Conservation (phyloP, 2,329 filamentous ascomycete species). For the Aspergillus sp. region DNA sequence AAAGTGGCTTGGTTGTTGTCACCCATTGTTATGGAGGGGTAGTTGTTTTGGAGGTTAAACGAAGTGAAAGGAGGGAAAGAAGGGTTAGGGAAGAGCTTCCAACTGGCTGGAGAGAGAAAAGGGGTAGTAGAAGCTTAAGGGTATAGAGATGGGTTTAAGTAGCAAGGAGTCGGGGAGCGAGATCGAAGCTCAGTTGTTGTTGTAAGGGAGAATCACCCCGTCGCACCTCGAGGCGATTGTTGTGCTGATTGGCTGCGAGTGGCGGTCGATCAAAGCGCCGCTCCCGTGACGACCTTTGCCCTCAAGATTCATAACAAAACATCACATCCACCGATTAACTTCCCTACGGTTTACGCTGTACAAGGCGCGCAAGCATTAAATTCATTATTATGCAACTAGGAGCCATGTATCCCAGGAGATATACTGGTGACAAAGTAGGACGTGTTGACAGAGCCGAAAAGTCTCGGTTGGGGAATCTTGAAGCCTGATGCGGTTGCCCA, state of each 20-base stretch:
- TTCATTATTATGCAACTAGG: not conserved
- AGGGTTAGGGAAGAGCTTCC: constrained; percentile 12
- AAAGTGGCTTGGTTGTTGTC: constrained; percentile 31
- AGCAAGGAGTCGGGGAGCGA: constrained; percentile 16
- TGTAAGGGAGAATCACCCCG: constrained; percentile 20
- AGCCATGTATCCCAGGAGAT: not conserved
- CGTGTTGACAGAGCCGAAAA: not conserved
- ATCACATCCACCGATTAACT: not conserved
- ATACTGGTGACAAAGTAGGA: not conserved
- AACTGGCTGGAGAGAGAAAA: constrained; percentile 49
- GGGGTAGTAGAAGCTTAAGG: constrained; percentile 1
- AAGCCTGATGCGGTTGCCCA: too few relatives aligned
- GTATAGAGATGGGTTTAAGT: constrained; percentile 6
- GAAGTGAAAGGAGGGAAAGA: constrained; percentile 12
- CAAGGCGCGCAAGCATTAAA: too few relatives aligned
- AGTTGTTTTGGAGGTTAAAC: constrained; percentile 4
- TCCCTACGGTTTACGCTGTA: too few relatives aligned
- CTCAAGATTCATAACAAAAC: constrained; percentile 16
- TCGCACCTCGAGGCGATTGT: constrained; percentile 2
- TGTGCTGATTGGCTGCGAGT: constrained; percentile 18
- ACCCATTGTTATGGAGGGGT: constrained; percentile 31
- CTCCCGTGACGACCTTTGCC: constrained; percentile 21
- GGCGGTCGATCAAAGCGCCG: constrained; percentile 14
- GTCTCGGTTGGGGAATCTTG: not conserved
- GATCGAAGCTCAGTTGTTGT: constrained; percentile 8